These are phyloP conservation scores for Castanea mollissima DNA, from an alignment of 306 rosid species.

Conservation along the genomic window DNA sequence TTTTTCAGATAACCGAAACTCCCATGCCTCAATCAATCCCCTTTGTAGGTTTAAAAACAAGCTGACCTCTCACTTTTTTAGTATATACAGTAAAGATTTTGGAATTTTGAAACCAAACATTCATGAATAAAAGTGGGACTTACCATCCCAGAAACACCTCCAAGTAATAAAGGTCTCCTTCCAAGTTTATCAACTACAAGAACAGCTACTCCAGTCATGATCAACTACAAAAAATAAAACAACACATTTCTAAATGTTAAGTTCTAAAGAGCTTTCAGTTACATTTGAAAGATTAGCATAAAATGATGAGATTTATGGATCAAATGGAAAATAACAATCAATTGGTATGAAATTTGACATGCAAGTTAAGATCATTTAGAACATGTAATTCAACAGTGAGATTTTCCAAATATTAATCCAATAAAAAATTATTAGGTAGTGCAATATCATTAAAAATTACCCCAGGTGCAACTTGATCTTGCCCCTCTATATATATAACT, in stretches of 20 bases:
- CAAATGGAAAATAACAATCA: no score
- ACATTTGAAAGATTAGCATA: no score
- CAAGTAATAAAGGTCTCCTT: constrained; percentile 91
- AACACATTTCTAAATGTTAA: background rate
- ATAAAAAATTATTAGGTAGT: no score
- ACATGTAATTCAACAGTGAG: no score
- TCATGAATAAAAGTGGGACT: constrained; percentile 24
- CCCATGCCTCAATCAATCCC: constrained; percentile 1
- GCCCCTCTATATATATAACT: no score
- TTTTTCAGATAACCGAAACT: constrained; percentile 4
- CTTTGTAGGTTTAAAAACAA: constrained; percentile 8
- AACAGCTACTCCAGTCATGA: constrained; percentile 92
- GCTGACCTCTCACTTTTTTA: constrained; percentile 3
- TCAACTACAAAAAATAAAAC: constrained; percentile 49
- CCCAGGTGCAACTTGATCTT: no score
- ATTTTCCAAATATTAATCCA: no score
- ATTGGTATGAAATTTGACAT: no score
- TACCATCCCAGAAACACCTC: constrained; percentile 94
- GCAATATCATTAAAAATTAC: no score
- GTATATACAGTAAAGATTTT: background rate
- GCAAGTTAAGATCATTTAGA: no score
- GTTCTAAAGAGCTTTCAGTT: no score
- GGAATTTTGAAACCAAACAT: constrained; percentile 4
- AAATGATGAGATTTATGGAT: no score
- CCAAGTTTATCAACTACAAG: constrained; percentile 79